Evolutionary conservation across 306 rosid species (phyloP).

Genomic region (Vicia villosa): DNA sequence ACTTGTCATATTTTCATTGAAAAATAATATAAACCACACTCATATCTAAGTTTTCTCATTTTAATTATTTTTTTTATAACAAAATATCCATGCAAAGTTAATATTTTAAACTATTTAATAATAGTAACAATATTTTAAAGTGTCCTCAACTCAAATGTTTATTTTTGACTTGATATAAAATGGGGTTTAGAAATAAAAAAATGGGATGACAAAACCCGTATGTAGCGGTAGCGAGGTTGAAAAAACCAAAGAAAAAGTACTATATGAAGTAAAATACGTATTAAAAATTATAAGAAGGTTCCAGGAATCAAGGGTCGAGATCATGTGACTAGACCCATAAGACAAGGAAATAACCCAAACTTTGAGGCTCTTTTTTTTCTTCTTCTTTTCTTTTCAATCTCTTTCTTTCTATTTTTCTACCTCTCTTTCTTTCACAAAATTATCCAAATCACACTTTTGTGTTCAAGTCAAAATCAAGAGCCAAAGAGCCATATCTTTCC

Average conservation of each 20-base stretch:
- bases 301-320: slow-evolving; percentile 83
- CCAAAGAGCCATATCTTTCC: not conserved
- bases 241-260: slow-evolving; percentile 47
- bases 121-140: not conserved
- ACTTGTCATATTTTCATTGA: no score
- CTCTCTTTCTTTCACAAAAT: slow-evolving; percentile 34
- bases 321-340: slow-evolving; percentile 81
- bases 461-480: not conserved
- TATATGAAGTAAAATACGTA: slow-evolving; percentile 38
- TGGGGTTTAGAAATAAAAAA: not conserved
- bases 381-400: not conserved
- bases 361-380: slow-evolving; percentile 3
- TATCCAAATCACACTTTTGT: slow-evolving; percentile 38
- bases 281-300: slow-evolving; percentile 72
- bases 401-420: not conserved
- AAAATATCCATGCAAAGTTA: no score
- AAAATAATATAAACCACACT: no score
- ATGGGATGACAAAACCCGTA: slow-evolving; percentile 28
- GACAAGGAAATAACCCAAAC: slow-evolving; percentile 62
- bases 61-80: no score
- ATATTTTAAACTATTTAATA: no score
- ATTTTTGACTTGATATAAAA: no score
- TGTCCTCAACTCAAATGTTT: not conserved
- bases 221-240: slow-evolving; percentile 42
- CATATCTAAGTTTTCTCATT: no score